Percentiles rank a stretch among this genome's conserved stretches.
phyloP scores from a whole-genome alignment of 1,284 basidiomycete species.

The Apiotrichum veenhuisii region DNA sequence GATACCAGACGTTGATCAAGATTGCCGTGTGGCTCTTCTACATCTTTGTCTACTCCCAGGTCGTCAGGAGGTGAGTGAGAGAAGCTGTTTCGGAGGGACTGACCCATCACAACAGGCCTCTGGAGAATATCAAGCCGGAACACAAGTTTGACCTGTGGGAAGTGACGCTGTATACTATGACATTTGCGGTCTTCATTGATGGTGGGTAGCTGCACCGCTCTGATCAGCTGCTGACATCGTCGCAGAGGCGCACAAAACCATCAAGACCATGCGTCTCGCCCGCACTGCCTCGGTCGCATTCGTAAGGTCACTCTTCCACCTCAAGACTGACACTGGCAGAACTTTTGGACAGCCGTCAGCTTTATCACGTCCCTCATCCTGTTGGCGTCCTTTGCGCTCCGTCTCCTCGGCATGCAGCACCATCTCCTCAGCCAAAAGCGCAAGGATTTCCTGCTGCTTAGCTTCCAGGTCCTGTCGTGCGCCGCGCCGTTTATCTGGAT shows the following conservation, averaged over 20 bases:
- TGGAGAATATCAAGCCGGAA: constrained; percentile 38
- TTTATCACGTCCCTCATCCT: constrained; percentile 69
- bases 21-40: constrained; percentile 77
- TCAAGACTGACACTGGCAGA: constrained; percentile 52
- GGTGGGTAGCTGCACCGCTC: constrained; percentile 50
- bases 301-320: constrained; percentile 28
- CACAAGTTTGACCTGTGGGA: constrained; percentile 69
- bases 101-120: constrained; percentile 10
- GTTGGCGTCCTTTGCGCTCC: constrained; percentile 66
- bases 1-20: constrained; percentile 53
- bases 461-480: constrained; percentile 82
- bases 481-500: constrained; percentile 86
- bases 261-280: constrained; percentile 52
- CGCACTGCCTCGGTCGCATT: constrained; percentile 31
- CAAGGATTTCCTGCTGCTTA: constrained; percentile 57
- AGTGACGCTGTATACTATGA: constrained; percentile 67
- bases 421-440: constrained; percentile 48
- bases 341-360: constrained; percentile 72
- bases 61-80: constrained; percentile 55
- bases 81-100: background rate
- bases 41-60: constrained; percentile 76
- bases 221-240: background rate
- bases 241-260: constrained; percentile 52
- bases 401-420: constrained; percentile 60
- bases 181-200: constrained; percentile 70